Evolutionary conservation across 1,284 basidiomycete genomes (phyloP), one percentile per base, ranked within the genome.

Genomic region (Trichosporon faecale): DNA sequence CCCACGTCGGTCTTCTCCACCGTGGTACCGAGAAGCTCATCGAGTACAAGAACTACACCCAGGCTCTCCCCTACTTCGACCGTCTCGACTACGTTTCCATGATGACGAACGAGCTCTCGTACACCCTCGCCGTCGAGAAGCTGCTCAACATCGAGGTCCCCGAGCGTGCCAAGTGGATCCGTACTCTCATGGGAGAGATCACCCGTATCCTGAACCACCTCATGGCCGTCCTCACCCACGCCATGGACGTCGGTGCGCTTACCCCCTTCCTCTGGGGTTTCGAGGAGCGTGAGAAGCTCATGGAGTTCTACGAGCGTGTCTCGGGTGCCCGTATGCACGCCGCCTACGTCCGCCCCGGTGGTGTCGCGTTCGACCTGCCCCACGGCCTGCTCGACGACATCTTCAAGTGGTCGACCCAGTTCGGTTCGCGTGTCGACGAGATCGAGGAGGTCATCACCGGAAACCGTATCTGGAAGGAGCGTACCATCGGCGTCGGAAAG

Each of bases 261-360:
- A 99, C 97, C 1, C 97, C 96, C 64, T 99, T 98, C 91, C 87
- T 99, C 49, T 99, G 95, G 95, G 97, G 95, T 79, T 98, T 99
- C 87, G 96, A 99, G 85, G 96, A 99, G 85, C 94, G 96, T 75
- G 96, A 99, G 86, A 98, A 99, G 87, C 90, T 99, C 75, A 98
- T 98, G 96, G 96, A 99, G 84, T 99, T 99, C 85, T 98, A 99
- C 85, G 96, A 99, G 85, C 94, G 96, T 70, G 95, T 99, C 40
- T 98, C 95, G 9, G 96, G 96, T 76, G 96, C 96, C 2, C 94
- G 96, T 72, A 88, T 99, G 79, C 96, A 99, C 82, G 91, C 95
- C 6, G 96, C 96, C n/a, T 99, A 98, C 83, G 91, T 99, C 64
- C 93, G 96, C 73, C 97, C 96, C 3, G 96, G 96, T 74, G 96